Evolutionary conservation across 208 protist species (phyloP).

Genomic region (Leishmania amazonensis): DNA sequence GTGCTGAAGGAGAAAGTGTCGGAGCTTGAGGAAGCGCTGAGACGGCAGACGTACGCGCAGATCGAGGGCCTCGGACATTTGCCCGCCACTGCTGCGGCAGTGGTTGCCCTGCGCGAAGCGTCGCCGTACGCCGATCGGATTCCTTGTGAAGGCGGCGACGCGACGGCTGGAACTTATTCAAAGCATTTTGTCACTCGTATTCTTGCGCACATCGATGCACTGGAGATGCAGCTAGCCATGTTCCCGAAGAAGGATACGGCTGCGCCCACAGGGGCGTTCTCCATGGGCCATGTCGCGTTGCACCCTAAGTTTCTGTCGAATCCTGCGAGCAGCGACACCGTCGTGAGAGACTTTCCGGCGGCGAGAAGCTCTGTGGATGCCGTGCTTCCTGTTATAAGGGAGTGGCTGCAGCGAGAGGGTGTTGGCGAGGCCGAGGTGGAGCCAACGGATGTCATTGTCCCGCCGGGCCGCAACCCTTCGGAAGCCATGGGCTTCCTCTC

Average conservation of each 20-base stretch:
- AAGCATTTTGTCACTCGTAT: conserved; percentile 36
- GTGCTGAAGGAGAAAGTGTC: conserved; percentile 62
- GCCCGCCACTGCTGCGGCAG: neutral
- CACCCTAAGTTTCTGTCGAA: neutral
- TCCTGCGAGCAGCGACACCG: neutral
- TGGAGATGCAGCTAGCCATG: conserved; percentile 29
- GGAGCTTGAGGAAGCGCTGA: conserved; percentile 64
- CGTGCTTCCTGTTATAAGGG: conserved; percentile 47
- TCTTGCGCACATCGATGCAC: conserved; percentile 37
- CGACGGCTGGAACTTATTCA: neutral
- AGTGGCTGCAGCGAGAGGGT: conserved; percentile 75
- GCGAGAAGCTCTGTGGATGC: neutral
- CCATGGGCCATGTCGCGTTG: neutral
- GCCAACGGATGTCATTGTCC: conserved; percentile 49
- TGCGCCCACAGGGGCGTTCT: neutral
- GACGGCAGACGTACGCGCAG: conserved; percentile 32
- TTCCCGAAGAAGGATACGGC: neutral
- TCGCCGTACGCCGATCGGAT: neutral
- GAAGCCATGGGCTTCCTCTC: conserved; percentile 72
- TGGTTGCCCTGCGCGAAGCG: neutral
- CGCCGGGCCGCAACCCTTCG: conserved; percentile 46
- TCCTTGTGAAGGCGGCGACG: neutral
- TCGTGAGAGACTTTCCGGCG: neutral
- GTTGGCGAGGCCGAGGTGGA: conserved; percentile 69
- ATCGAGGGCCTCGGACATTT: conserved; percentile 6